Evolutionary conservation across 108 stramenopile species (phyloP), one percentile per base, ranked within the genome.

Genomic region (Nitzschia inconspicua): DNA sequence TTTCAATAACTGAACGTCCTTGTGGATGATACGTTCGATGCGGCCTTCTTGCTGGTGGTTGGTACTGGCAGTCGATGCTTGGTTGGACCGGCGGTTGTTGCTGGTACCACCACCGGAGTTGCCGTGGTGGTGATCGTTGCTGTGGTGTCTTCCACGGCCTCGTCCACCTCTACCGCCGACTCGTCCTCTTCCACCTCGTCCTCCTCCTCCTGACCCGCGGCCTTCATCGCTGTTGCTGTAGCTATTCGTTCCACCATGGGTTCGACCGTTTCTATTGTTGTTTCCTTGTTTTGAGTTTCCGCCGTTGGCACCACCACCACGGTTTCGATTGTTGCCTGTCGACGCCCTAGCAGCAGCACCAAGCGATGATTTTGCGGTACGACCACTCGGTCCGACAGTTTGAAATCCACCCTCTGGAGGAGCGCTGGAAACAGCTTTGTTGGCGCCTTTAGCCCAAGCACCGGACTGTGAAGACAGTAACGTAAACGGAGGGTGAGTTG

Each of bases 381-480:
- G n/a, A n/a, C n/a, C n/a, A n/a, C n/a, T n/a, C n/a, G n/a, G n/a
- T 23, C 53, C 60, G 4, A 29, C 20, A n/a, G n/a, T n/a, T n/a
- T n/a, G n/a, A 28, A 36, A 40, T 24, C 60, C 32, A 9, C 68
- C 68, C 27, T 35, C 4, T 16, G 70, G 56, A 40, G 62, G 61
- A 36, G 61, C 56, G 4, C 37, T 39, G 14, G 66, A 23, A 7
- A 72, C 70, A 11, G 62, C 63, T 28, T 61, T 50, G 28, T 35
- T 72, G 48, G 63, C 48, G 28, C 70, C 70, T 50, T 57, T 72
- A 19, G 70, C 36, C 70, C 70, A 72, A 44, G 70, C 70, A 51
- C 70, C 70, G 22, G 70, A 64, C 70, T 72, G 37, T 39, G 14
- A 49, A 7, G 48, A 27, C 26, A 39, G 4, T 27, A 20, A 49